Conservation (phyloP, 2,329 filamentous ascomycete species). For the Alternaria viburni region DNA sequence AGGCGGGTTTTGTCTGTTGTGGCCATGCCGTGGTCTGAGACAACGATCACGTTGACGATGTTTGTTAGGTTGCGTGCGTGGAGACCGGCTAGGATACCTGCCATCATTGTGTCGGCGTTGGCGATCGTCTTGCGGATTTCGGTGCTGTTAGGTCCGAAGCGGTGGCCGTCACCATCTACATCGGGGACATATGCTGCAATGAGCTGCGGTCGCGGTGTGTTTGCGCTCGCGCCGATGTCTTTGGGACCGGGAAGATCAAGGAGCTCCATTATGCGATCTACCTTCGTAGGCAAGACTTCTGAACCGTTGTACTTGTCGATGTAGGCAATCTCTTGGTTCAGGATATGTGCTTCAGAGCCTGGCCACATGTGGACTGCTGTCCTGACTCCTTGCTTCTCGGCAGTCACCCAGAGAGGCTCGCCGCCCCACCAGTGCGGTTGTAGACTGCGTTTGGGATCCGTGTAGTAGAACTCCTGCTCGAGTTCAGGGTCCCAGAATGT, state of each 20-base stretch:
- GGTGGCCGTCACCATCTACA: slow-evolving; percentile 86
- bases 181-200: slow-evolving; percentile 95
- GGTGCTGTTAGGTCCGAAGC: slow-evolving; percentile 91
- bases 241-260: slow-evolving; percentile 81
- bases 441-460: slow-evolving; percentile 75
- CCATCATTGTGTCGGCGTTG: slow-evolving; percentile 83
- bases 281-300: slow-evolving; percentile 77
- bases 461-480: slow-evolving; percentile 85
- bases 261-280: slow-evolving; percentile 77
- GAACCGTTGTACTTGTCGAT: slow-evolving; percentile 84
- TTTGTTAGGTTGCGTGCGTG: slow-evolving; percentile 81
- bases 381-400: slow-evolving; percentile 78
- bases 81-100: slow-evolving; percentile 75
- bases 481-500: slow-evolving; percentile 87
- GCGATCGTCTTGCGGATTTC: slow-evolving; percentile 81
- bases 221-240: slow-evolving; percentile 56
- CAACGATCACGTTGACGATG: slow-evolving; percentile 93
- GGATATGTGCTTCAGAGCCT: slow-evolving; percentile 87
- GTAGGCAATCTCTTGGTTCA: slow-evolving; percentile 75
- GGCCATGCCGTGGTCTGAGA: slow-evolving; percentile 98
- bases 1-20: slow-evolving; percentile 82
- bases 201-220: slow-evolving; percentile 76
- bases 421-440: slow-evolving; percentile 93
- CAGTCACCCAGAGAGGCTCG: slow-evolving; percentile 92
- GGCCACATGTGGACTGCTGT: slow-evolving; percentile 98